A percentile compares a stretch with the other conserved stretches of the same genome.
These are phyloP conservation scores for Auriscalpium orientale DNA, from an alignment of 768 basidiomycete species.

Conservation along the genomic window DNA sequence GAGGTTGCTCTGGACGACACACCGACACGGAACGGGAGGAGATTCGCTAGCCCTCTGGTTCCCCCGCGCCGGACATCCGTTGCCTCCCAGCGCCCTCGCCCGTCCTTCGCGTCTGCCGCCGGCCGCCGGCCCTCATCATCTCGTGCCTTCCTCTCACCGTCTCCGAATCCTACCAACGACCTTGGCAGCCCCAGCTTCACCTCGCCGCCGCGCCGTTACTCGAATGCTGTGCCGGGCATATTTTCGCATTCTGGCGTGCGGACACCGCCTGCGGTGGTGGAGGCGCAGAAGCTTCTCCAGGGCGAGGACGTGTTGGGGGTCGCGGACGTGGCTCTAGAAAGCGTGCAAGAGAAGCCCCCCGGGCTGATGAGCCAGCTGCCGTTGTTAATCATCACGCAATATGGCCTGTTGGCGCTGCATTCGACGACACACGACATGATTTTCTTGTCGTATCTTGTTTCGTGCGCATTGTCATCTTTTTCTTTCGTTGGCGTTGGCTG, in stretches of 20 bases:
- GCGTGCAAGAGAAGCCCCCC: conserved; percentile 44
- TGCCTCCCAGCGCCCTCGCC: conserved; percentile 10
- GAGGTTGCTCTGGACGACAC: not conserved
- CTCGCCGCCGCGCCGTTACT: conserved; percentile 43
- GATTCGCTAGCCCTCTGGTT: not conserved
- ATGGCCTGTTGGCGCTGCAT: conserved; percentile 83
- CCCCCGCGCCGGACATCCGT: conserved; percentile 8
- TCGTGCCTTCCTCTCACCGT: not conserved
- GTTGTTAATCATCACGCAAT: conserved; percentile 79
- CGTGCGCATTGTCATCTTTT: conserved; percentile 41
- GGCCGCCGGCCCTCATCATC: not conserved
- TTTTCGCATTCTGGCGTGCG: conserved; percentile 80
- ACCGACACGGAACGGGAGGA: conserved; percentile 1
- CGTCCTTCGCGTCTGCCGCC: conserved; percentile 21
- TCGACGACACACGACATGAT: conserved; percentile 86
- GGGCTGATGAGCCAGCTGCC: conserved; percentile 73
- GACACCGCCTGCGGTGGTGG: conserved; percentile 66
- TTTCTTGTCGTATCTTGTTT: conserved; percentile 86
- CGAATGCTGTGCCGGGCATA: conserved; percentile 60
- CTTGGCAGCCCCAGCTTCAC: conserved; percentile 7
- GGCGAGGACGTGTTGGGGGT: conserved; percentile 24
- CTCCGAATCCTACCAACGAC: too few relatives aligned
- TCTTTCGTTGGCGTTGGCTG: not conserved
- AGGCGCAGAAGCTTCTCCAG: conserved; percentile 56
- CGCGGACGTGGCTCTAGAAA: conserved; percentile 30